Evolutionary conservation across 2,329 filamentous ascomycete species (phyloP).

Genomic region (Canariomyces notabilis): DNA sequence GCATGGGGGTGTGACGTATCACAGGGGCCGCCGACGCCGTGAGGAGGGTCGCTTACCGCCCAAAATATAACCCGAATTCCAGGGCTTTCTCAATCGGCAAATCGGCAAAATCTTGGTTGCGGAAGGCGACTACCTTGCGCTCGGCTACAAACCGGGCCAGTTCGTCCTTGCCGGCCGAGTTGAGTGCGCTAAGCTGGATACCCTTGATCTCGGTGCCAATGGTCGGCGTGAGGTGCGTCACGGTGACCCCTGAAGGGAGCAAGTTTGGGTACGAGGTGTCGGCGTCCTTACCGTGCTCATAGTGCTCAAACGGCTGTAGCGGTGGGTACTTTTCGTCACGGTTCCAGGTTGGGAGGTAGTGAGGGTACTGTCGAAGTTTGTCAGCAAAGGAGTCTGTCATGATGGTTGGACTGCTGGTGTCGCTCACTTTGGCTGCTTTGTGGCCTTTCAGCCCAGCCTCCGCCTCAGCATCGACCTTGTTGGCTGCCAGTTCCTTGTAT

Average conservation of each 20-base stretch:
- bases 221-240: slow-evolving; percentile 59
- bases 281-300: slow-evolving; percentile 65
- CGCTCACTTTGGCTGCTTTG: slow-evolving; percentile 23
- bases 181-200: slow-evolving; percentile 60
- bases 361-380: slow-evolving; percentile 42
- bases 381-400: neutral
- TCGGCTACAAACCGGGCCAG: slow-evolving; percentile 64
- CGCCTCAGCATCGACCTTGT: slow-evolving; percentile 26
- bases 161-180: slow-evolving; percentile 61
- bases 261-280: slow-evolving; percentile 60
- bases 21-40: neutral
- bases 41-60: slow-evolving; percentile 21
- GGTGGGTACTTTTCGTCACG: slow-evolving; percentile 55
- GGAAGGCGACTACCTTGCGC: slow-evolving; percentile 66
- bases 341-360: slow-evolving; percentile 63
- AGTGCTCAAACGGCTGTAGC: slow-evolving; percentile 60
- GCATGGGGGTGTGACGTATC: no score
- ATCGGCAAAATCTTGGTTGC: slow-evolving; percentile 61
- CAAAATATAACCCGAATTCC: slow-evolving; percentile 57
- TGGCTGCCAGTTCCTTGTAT: slow-evolving; percentile 30
- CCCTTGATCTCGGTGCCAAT: slow-evolving; percentile 65
- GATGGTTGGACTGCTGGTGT: neutral
- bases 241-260: slow-evolving; percentile 43
- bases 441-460: slow-evolving; percentile 29
- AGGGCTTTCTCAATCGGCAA: slow-evolving; percentile 60